phyloP scores from a whole-genome alignment of 805 yeast genomes.

The Teunomyces funiuensis region DNA sequence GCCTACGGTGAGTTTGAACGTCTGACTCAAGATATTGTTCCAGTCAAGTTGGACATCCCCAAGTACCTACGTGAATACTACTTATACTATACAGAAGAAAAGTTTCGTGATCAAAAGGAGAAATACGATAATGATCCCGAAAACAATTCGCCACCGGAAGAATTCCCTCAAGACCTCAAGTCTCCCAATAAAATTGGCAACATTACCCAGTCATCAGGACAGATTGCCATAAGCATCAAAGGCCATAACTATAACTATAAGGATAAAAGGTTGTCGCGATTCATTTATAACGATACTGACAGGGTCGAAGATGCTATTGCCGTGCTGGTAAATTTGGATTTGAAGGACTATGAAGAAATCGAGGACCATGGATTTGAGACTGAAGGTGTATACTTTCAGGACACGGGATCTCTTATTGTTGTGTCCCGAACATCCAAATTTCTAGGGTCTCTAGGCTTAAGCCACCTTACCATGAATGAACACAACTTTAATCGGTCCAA shows the following conservation, averaged over 20 bases:
- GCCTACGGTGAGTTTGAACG: slow-evolving; percentile 33
- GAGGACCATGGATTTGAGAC: slow-evolving; percentile 52
- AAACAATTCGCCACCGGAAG: slow-evolving; percentile 18
- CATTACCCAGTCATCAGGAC: slow-evolving; percentile 27
- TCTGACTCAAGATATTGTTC: slow-evolving; percentile 11
- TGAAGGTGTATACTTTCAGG: slow-evolving; percentile 65
- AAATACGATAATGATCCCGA: slow-evolving; percentile 29
- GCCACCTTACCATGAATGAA: slow-evolving; percentile 51
- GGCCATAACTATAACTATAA: slow-evolving; percentile 24
- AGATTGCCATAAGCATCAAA: slow-evolving; percentile 22
- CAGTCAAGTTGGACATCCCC: slow-evolving; percentile 26
- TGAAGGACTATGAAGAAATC: slow-evolving; percentile 47
- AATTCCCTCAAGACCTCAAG: slow-evolving; percentile 7
- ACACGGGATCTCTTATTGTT: slow-evolving; percentile 60
- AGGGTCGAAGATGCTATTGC: slow-evolving; percentile 32
- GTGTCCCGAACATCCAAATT: slow-evolving; percentile 64
- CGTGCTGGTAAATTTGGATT: slow-evolving; percentile 26
- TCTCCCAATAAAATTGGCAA: slow-evolving; percentile 24
- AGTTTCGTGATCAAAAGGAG: slow-evolving; percentile 25
- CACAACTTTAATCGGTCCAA: slow-evolving; percentile 46
- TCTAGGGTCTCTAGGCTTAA: slow-evolving; percentile 58
- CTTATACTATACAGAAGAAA: slow-evolving; percentile 22
- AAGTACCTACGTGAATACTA: slow-evolving; percentile 30
- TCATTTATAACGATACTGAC: slow-evolving; percentile 2
- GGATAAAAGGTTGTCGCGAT: slow-evolving; percentile 16